Base-by-base conservation (phyloP, 768 basidiomycete genomes). In the Lentinula sp. region DNA sequence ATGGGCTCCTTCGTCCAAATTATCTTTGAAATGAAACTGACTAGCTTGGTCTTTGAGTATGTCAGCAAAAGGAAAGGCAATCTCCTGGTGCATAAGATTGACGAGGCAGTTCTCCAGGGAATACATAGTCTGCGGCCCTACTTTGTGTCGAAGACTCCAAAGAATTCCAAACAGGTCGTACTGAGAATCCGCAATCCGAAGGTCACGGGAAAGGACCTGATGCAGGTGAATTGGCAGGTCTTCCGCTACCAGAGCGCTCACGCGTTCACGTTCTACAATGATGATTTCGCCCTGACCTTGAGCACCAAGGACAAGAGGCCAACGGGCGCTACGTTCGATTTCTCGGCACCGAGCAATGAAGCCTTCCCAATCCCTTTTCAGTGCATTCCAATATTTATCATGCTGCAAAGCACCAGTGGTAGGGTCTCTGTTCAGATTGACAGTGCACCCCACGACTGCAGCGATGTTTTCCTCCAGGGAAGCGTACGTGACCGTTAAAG, bases 291-390 rank as follows among this genome's bases (percentile, higher is more conserved):
- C 76, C 69, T 53, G 73, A 37, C 35, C 74, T 46, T 77, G 72
- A 23, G 78, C 69, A 43, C 84, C 87, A 39, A 93, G 78, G 15
- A 80, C 80, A 31, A 93, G 80, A 1, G 93, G 93, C 84, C 89
- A 88, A 48, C 91, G 83, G 37, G 88, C 89, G 63, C 85, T 85
- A 46, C 91, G 87, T 73, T 97, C 95, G n/a, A 95, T 79, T 64
- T 94, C 93, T 57, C 90, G 84, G 68, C 93, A 95, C 60, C 92
- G 83, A 7, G 95, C 89, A 63, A 95, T 86, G 67, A 98, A 95
- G 3, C 95, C 94, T 68, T 98, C 91, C 95, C 96, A 98, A 66
- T 98, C 95, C 50, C 91, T 77, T 71, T 92, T 95, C 66, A 97
- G 73, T 0, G 88, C 86, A 65, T 84, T 88, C 85, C 91, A 89